Evolutionary conservation across 1,284 basidiomycete genomes (phyloP).

Genomic region (Papiliotrema nemorosa): DNA sequence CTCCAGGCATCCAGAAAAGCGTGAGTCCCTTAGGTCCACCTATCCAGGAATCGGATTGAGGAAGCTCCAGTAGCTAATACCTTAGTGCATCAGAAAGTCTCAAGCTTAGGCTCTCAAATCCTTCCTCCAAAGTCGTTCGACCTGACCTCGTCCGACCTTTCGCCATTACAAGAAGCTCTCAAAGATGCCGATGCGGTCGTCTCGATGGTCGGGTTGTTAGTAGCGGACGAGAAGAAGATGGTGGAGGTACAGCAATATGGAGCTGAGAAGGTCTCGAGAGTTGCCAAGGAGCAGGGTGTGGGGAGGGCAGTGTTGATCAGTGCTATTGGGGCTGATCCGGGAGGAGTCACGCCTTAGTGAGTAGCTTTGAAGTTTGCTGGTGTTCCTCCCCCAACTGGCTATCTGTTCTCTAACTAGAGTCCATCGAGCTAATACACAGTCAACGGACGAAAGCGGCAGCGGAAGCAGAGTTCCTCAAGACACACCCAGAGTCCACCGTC

Average conservation of each 20-base stretch:
- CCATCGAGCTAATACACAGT: neutral
- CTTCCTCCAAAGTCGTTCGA: constrained; percentile 56
- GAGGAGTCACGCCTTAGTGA: constrained; percentile 42
- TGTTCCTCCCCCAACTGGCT: too few species aligned
- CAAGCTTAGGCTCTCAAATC: constrained; percentile 36
- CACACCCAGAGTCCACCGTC: constrained; percentile 57
- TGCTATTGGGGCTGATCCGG: constrained; percentile 39
- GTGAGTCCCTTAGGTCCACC: constrained; percentile 31
- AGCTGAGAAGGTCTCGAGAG: constrained; percentile 56
- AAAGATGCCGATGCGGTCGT: constrained; percentile 58
- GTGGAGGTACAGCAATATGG: constrained; percentile 62
- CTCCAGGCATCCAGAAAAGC: constrained; percentile 55
- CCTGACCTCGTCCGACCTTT: constrained; percentile 53
- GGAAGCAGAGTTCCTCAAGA: constrained; percentile 54
- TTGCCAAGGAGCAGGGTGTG: constrained; percentile 31
- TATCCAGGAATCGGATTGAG: too few species aligned
- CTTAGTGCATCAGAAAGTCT: constrained; percentile 31
- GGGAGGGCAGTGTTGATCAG: constrained; percentile 36
- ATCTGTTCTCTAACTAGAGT: constrained; percentile 49
- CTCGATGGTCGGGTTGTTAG: constrained; percentile 63
- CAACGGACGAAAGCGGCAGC: constrained; percentile 61
- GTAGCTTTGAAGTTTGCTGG: constrained; percentile 25
- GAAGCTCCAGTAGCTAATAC: too few species aligned
- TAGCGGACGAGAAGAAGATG: constrained; percentile 58
- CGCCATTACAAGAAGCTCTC: constrained; percentile 54